phyloP scores from a whole-genome alignment of 208 protist genomes.

The Acanthamoeba royreba region DNA sequence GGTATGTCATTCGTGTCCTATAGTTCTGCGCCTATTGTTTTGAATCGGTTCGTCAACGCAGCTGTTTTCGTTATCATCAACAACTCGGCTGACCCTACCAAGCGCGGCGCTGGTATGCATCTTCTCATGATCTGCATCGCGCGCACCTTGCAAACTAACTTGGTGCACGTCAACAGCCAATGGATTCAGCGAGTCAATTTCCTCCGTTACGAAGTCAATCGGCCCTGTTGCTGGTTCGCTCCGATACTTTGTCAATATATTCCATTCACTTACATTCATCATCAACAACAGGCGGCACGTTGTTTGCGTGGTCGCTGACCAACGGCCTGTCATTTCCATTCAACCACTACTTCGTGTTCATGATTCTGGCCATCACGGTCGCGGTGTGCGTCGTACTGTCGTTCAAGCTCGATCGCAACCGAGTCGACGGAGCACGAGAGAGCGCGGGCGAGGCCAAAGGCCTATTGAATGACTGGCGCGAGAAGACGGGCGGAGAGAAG shows the following conservation, averaged over 20 bases:
- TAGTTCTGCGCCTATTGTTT: too few relatives aligned
- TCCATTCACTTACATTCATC: too few relatives aligned
- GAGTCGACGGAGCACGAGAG: background rate
- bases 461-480: background rate
- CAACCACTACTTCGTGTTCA: constrained; percentile 25
- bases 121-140: too few relatives aligned
- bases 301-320: constrained; percentile 4
- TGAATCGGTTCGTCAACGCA: too few relatives aligned
- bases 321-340: constrained; percentile 25
- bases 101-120: background rate
- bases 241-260: too few relatives aligned
- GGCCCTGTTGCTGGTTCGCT: background rate
- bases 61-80: background rate
- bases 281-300: too few relatives aligned
- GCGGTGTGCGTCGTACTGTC: background rate
- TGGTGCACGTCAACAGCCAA: too few relatives aligned
- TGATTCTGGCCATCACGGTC: background rate
- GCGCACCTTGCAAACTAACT: too few relatives aligned
- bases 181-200: background rate
- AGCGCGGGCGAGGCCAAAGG: background rate
- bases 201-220: background rate
- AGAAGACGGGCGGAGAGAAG: background rate
- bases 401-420: background rate
- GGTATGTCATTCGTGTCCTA: background rate
- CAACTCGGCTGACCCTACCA: background rate